Percentiles rank a stretch among this genome's conserved stretches.
These are phyloP conservation scores for Trametes polyzona DNA, from an alignment of 1,284 basidiomycete species.

Conservation along the genomic window DNA sequence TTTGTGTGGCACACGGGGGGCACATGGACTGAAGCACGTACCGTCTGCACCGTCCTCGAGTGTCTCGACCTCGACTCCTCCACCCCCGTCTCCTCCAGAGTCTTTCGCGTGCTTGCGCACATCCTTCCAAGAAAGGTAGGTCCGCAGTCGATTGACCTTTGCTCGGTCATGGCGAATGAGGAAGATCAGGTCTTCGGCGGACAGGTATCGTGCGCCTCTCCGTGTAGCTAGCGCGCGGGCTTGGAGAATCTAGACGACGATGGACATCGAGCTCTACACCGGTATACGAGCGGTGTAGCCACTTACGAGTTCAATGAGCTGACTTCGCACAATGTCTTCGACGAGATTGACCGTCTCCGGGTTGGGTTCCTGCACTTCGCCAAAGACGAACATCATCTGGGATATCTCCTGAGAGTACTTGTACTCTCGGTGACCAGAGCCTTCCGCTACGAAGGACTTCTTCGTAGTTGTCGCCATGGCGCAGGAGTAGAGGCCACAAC, in stretches of 20 bases:
- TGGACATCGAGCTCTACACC: neutral
- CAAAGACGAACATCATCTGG: conserved; percentile 97
- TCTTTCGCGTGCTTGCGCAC: conserved; percentile 96
- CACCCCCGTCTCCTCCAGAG: conserved; percentile 76
- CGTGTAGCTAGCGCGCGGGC: conserved; percentile 84
- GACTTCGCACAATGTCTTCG: conserved; percentile 94
- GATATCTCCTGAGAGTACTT: conserved; percentile 82
- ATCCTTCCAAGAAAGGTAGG: conserved; percentile 98
- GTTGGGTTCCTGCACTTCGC: conserved; percentile 90
- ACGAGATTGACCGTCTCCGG: conserved; percentile 89
- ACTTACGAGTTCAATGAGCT: conserved; percentile 89
- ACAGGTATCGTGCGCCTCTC: conserved; percentile 83
- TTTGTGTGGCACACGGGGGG: neutral
- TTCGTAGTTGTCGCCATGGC: conserved; percentile 28
- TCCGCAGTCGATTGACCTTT: conserved; percentile 91
- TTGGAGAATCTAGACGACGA: conserved; percentile 75
- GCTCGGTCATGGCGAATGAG: conserved; percentile 94
- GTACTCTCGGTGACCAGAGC: conserved; percentile 50
- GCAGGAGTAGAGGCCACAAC: no score
- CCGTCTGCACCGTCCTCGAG: conserved; percentile 80
- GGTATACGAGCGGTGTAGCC: neutral
- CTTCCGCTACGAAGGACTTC: conserved; percentile 23
- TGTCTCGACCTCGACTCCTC: conserved; percentile 78
- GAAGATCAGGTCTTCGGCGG: conserved; percentile 95
- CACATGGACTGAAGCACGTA: conserved; percentile 30